Evolutionary conservation across 805 yeast genomes (phyloP), one percentile per base, ranked within the genome.

Genomic region (Ogataea pignaliae): DNA sequence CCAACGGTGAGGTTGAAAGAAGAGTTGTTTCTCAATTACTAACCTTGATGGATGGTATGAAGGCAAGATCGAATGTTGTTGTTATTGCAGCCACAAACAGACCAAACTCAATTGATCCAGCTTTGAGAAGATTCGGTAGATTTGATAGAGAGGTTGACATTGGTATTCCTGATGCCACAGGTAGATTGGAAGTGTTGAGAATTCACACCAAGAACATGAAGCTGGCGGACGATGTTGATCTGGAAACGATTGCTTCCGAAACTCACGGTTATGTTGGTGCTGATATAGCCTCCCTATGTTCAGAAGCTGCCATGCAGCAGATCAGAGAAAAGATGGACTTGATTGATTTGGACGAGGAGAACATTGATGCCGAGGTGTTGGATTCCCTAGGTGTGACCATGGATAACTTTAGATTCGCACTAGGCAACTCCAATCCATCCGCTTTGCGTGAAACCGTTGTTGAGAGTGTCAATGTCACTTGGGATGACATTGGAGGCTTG

Each of bases 281-380:
- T 40, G 99, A 93, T 79, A 75, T 93, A 60, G 99, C 99, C 1
- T 90, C 98, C 8, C 76, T 93, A 62, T 93, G 99, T 77, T 89
- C 97, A n/a, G 99, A 95, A 73, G 99, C 99, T 53, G 99, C 99
- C 47, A 93, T 93, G 99, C 99, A 93, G 77, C 99, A 95, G 75
- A 93, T 93, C 63, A 88, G 99, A 72, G 99, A 93, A 72, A 93
- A 93, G 81, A 90, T 93, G 97, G 99, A 93, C 62, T 75, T 93
- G 53, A 93, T 95, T 57, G 98, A 91, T 62, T 75, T 90, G 56
- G 97, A 90, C 50, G 96, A 89, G 68, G 97, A 90, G 51, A 93
- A 91, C 57, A 93, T 95, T 57, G 98, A 90, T 65, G 97, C 99
- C 33, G 99, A 93, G 73, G 83, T 93, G 26, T 79, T 93, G 61